Percentiles rank a stretch among this genome's conserved stretches.
phyloP scores from a whole-genome alignment of 2,329 filamentous ascomycete genomes.

The Beauveria sp. region DNA sequence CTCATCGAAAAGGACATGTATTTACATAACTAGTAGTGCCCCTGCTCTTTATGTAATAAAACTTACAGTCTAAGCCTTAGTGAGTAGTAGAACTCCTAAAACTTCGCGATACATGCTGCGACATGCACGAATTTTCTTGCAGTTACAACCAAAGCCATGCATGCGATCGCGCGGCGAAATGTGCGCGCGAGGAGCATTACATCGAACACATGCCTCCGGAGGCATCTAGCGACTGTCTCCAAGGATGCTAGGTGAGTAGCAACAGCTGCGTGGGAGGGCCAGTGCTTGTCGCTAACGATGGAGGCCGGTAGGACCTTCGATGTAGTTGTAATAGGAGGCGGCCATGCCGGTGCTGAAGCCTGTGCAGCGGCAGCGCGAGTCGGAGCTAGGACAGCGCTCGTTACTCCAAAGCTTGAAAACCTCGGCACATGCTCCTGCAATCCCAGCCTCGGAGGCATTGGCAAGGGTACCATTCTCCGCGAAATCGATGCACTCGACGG shows the following conservation, averaged over 20 bases:
- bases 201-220: constrained; percentile 13
- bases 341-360: constrained; percentile 91
- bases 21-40: no score
- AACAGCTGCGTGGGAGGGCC: not conserved
- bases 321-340: constrained; percentile 91
- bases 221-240: constrained; percentile 25
- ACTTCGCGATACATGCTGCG: no score
- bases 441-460: constrained; percentile 95
- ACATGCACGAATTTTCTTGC: no score
- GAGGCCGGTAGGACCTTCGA: constrained; percentile 58
- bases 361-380: constrained; percentile 83
- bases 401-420: constrained; percentile 83
- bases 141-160: constrained; percentile 19
- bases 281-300: constrained; percentile 12
- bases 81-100: no score
- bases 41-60: no score
- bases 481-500: constrained; percentile 95
- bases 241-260: constrained; percentile 21
- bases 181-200: constrained; percentile 16
- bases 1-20: no score
- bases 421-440: constrained; percentile 95
- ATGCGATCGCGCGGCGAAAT: constrained; percentile 19
- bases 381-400: constrained; percentile 79
- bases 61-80: no score
- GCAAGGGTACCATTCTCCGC: constrained; percentile 91